Evolutionary conservation across 108 stramenopile genomes (phyloP).

Genomic region (Discostella pseudostelligera): DNA sequence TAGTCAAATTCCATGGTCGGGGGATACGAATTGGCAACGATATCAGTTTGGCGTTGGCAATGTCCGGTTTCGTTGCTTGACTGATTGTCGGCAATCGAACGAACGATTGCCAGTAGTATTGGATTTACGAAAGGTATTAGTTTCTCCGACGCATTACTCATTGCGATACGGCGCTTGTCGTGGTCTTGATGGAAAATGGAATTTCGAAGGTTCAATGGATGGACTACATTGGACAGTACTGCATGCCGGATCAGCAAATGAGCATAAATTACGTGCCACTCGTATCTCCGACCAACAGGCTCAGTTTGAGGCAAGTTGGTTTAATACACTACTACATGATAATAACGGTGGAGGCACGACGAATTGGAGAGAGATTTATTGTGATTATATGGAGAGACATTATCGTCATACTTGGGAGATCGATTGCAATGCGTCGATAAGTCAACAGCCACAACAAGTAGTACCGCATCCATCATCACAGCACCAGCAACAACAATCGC

Average conservation of each 20-base stretch:
- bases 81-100: constrained; percentile 2
- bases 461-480: too few species aligned
- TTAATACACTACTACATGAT: not conserved
- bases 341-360: not conserved
- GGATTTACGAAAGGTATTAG: not conserved
- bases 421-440: too few species aligned
- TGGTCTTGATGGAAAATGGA: constrained; percentile 20
- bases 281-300: not conserved
- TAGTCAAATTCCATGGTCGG: too few species aligned
- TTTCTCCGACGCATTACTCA: constrained; percentile 20
- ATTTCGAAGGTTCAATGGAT: constrained; percentile 13
- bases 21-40: too few species aligned
- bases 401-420: constrained; percentile 18
- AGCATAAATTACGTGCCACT: not conserved
- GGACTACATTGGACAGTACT: constrained; percentile 11
- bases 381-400: constrained; percentile 15
- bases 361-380: not conserved
- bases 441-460: too few species aligned
- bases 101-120: constrained; percentile 9
- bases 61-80: constrained; percentile 3
- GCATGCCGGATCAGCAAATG: constrained; percentile 3
- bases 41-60: not conserved
- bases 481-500: too few species aligned
- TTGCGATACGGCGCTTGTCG: constrained; percentile 12
- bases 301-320: not conserved